Base-by-base conservation (phyloP, 2,329 filamentous ascomycete genomes). In the Pseudogymnoascus sp. region DNA sequence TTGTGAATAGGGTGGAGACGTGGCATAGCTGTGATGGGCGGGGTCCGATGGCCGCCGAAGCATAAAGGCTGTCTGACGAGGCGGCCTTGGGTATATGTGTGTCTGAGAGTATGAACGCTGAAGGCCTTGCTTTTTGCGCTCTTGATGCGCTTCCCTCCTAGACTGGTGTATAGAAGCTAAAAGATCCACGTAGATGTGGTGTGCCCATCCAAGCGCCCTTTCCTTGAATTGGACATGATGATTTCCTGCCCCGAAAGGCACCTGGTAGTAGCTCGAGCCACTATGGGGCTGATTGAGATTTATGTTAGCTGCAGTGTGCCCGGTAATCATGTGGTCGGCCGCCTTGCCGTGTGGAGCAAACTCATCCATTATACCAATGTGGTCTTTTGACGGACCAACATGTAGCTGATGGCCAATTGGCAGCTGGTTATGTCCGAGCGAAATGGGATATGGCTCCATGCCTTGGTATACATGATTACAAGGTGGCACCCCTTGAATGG, bases 171-270 rank as follows among this genome's bases (percentile, higher is more conserved):
- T 77, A 66, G 83, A 84, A 8, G 84, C 76, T 3, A 92, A 76
- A 6, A 93, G 79, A 66, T 91, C 86, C 58, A 89, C 78, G 73
- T 92, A 92, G 33, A 87, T 82, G 66, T 81, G 80, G 71, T 92
- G 87, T n/a, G 89, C 89, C 75, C 85, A 86, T 12, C 82, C 78
- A 23, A 92, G 75, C 2, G 84, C 83, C 66, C 84, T 87, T 66
- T 91, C 88, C 66, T 85, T 87, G 70, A 90, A 90, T 63, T 80
- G 77, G 11, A 73, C 70, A 67, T 78, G 60, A 16, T 52, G 41
- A 26, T 37, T 37, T 55, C 49, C 49, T 55, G 2, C 49, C 11
- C 49, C 49, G 29, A 55, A 55, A 33, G 49, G 49, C n/a, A 55
- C 29, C 16, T 55, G 49, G 16, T 55, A 55, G 49, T 55, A 55